phyloP scores from a whole-genome alignment of 2,329 filamentous ascomycete genomes.

The Penicillium expansum region DNA sequence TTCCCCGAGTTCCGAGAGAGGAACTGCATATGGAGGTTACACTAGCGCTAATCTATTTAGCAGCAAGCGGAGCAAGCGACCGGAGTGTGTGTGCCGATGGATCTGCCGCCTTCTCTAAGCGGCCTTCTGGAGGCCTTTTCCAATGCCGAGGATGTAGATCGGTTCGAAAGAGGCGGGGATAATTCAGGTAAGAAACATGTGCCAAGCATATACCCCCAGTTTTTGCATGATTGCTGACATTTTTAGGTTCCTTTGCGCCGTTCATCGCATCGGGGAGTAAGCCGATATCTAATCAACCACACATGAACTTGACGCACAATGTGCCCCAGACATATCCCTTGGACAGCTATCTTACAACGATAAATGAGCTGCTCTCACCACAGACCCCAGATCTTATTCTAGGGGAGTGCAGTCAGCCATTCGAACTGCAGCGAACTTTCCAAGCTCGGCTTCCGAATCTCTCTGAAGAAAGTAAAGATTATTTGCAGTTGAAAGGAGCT shows the following conservation, averaged over 20 bases:
- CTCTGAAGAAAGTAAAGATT: slow-evolving; percentile 1
- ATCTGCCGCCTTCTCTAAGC: background rate
- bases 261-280: background rate
- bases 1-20: background rate
- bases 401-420: background rate
- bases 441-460: background rate
- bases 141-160: slow-evolving; percentile 12
- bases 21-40: background rate
- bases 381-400: background rate
- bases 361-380: slow-evolving; percentile 5
- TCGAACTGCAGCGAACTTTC: background rate
- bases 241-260: background rate
- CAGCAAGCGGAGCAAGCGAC: background rate
- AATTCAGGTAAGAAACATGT: background rate
- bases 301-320: slow-evolving; percentile 1
- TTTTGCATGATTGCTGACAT: background rate
- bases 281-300: slow-evolving; percentile 1
- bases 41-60: background rate
- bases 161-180: background rate
- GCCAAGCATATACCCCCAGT: background rate
- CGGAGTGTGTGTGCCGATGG: slow-evolving; percentile 2
- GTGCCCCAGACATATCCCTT: slow-evolving; percentile 9
- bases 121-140: slow-evolving; percentile 4
- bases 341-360: slow-evolving; percentile 4
- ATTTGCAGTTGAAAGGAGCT: slow-evolving; percentile 5